Conservation (phyloP, 139 green algal species). For the Ettlia oleoabundans region DNA sequence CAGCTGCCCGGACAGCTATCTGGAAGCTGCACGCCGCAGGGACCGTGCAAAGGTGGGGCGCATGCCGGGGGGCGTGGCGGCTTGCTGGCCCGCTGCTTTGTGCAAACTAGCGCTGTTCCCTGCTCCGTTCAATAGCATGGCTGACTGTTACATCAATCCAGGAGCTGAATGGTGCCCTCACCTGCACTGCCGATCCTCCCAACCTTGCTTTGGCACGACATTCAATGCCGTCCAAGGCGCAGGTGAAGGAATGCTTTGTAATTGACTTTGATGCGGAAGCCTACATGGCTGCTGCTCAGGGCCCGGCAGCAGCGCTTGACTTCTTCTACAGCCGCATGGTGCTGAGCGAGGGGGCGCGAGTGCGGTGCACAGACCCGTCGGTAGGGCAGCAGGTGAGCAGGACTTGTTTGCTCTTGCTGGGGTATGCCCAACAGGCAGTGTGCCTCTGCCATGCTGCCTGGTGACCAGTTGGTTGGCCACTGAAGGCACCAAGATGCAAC, state of each 20-base stretch:
- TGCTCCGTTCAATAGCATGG: too few relatives aligned
- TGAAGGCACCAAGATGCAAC: too few relatives aligned
- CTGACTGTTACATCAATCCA: too few relatives aligned
- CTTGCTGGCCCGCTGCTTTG: too few relatives aligned
- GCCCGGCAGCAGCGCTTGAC: constrained; percentile 6
- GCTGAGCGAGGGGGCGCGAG: constrained; percentile 42
- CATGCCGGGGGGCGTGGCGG: too few relatives aligned
- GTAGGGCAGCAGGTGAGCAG: neutral
- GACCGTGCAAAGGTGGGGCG: constrained; percentile 37
- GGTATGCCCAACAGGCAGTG: too few relatives aligned
- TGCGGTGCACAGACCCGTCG: constrained; percentile 35
- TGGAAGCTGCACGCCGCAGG: neutral
- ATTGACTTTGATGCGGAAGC: constrained; percentile 50
- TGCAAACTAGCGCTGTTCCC: too few relatives aligned
- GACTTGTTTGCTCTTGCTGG: neutral
- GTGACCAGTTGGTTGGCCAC: neutral
- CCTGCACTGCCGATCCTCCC: neutral
- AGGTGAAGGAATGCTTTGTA: constrained; percentile 49
- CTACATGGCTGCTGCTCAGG: constrained; percentile 44
- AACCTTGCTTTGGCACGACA: neutral
- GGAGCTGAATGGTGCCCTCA: too few relatives aligned
- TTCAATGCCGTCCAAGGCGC: neutral
- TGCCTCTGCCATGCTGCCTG: too few relatives aligned
- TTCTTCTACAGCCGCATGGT: constrained; percentile 51
- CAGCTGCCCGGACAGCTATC: constrained; percentile 38